Evolutionary conservation across 306 rosid species (phyloP).

Genomic region (Quercus glauca): DNA sequence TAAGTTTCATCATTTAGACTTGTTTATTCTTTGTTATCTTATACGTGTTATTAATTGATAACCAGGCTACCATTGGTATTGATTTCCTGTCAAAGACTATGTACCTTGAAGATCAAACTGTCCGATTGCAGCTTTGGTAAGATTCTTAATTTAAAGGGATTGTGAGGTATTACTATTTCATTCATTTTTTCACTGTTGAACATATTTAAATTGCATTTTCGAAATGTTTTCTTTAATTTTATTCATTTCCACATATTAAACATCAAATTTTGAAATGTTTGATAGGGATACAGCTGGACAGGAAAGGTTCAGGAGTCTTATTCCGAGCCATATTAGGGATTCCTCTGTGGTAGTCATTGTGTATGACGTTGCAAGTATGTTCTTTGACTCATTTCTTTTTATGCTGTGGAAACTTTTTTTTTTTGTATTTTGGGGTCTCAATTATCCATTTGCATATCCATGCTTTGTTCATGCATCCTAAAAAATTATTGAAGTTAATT

Average conservation of each 20-base stretch:
- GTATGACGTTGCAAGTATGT: conserved; percentile 56
- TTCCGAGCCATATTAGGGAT: conserved; percentile 61
- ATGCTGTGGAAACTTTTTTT: neutral
- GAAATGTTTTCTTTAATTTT: too few species aligned
- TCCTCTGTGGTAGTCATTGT: conserved; percentile 62
- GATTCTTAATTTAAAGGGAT: neutral
- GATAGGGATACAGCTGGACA: conserved; percentile 65
- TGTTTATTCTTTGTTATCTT: neutral
- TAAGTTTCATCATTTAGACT: neutral
- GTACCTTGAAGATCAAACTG: conserved; percentile 65
- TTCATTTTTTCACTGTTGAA: neutral
- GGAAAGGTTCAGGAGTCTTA: conserved; percentile 63
- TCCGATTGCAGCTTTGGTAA: conserved; percentile 57
- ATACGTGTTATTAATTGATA: neutral
- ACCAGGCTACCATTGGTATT: conserved; percentile 59
- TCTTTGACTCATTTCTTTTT: neutral
- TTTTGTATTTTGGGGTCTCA: too few species aligned
- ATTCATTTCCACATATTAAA: too few species aligned
- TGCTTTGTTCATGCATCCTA: too few species aligned
- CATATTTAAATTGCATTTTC: too few species aligned
- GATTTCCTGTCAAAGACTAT: conserved; percentile 60
- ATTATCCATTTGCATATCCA: too few species aligned
- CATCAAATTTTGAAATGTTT: neutral
- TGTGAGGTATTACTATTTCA: neutral
- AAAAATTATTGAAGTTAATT: too few species aligned